Evolutionary conservation across 345 rosid species (phyloP).

Genomic region (Salix caprea): DNA sequence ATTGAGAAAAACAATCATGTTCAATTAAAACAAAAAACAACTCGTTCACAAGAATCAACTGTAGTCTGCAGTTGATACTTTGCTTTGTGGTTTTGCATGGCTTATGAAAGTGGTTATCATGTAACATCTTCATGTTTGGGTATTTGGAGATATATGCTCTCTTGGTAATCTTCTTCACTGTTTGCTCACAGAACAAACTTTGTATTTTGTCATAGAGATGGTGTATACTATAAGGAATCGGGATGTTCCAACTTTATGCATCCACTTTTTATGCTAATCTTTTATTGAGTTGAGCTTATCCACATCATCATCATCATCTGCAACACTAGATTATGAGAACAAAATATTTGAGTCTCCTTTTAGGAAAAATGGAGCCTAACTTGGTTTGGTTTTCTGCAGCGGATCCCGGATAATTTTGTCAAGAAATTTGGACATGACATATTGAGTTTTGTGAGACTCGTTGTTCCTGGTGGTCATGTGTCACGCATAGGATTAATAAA

Average conservation of each 20-base stretch:
- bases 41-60: background rate
- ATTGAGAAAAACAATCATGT: background rate
- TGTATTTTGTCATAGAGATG: background rate
- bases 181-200: background rate
- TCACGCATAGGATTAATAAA: constrained; percentile 74
- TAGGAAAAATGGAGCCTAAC: background rate
- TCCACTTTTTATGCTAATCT: background rate
- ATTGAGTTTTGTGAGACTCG: constrained; percentile 57
- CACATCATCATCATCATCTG: background rate
- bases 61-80: background rate
- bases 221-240: background rate
- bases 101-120: background rate
- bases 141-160: background rate
- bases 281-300: background rate
- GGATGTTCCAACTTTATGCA: background rate
- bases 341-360: background rate
- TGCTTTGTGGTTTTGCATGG: background rate
- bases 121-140: background rate
- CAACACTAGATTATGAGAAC: background rate
- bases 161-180: background rate
- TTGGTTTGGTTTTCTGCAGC: constrained; percentile 46
- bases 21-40: background rate
- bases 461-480: constrained; percentile 69
- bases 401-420: constrained; percentile 76
- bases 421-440: constrained; percentile 74